These are phyloP conservation scores for Purpureocillium lavendulum DNA, from an alignment of 2,329 filamentous ascomycete species.

Conservation along the genomic window DNA sequence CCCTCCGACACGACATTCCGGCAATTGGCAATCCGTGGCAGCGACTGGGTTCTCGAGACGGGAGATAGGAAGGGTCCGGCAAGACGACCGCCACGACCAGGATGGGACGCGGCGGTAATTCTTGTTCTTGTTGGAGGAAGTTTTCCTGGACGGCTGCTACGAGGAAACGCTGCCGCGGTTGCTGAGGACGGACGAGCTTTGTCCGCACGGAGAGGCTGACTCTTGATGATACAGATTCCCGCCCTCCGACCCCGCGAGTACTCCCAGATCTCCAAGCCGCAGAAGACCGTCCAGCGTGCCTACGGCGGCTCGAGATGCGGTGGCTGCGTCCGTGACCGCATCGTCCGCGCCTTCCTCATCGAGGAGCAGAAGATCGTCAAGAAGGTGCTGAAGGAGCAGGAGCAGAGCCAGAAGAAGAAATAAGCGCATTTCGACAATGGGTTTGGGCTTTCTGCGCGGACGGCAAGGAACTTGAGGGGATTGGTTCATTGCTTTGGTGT, in stretches of 20 bases:
- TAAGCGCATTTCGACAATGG: constrained; percentile 38
- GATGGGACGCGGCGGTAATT: not conserved
- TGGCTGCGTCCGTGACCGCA: constrained; percentile 96
- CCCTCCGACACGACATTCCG: constrained; percentile 10
- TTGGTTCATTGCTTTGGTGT: constrained; percentile 46
- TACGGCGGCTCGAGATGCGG: constrained; percentile 98
- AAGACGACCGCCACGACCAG: not conserved
- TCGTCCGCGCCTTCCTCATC: constrained; percentile 97
- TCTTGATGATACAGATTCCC: constrained; percentile 56
- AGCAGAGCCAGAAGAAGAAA: constrained; percentile 62
- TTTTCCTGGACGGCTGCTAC: not conserved
- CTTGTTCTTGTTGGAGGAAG: not conserved
- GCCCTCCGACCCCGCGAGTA: constrained; percentile 98
- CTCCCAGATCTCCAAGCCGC: constrained; percentile 90
- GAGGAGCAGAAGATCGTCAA: constrained; percentile 99
- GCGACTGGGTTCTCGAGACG: not conserved
- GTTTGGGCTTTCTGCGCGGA: constrained; percentile 24
- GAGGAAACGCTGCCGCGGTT: not conserved
- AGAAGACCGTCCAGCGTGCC: constrained; percentile 98
- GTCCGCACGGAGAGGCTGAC: constrained; percentile 7
- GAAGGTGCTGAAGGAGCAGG: constrained; percentile 99
- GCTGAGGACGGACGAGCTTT: not conserved
- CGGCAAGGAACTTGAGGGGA: constrained; percentile 23
- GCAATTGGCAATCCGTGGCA: constrained; percentile 4
- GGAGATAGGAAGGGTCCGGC: not conserved